Base-by-base conservation (phyloP, 176 grass and related monocot species). In the Pontederia crassipes region DNA sequence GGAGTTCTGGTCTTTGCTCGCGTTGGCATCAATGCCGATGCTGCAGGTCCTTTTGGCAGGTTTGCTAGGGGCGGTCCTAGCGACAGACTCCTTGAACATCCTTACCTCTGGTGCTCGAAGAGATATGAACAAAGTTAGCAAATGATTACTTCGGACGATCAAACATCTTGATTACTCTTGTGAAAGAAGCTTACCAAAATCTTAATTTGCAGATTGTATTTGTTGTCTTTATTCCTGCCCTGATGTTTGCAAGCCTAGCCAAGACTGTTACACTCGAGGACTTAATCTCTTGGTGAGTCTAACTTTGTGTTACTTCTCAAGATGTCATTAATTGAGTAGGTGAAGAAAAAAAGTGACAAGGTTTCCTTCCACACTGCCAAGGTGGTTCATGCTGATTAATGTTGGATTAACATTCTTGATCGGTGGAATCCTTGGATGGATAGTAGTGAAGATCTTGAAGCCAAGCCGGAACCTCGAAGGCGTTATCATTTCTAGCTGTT, bases 331-430 rank as follows among this genome's bases (percentile, higher is more conserved):
- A 12, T 55, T 52, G 59, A 12, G 53, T 60, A 35, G 28, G 10
- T 48, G 13, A 15, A 0, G 20, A 24, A 24, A 24, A 24, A 16
- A 70, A 2, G 49, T 61, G 46, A 72, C 55, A 50, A 10, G 35
- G 35, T 5, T 40, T 57, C 46, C 11, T 28, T 8, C 20, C 48
- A 9, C 17, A 50, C 0, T 9, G 17, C 49, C 48, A 48, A 85
- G 86, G 86, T 82, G 86, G 78, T 89, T 85, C 57, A 85, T 89
- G 78, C 86, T 71, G n/a, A 62, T 89, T 52, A 85, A 89, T 35
- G 73, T 85, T 50, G 62, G 63, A 16, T 65, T 89, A 49, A 66
- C 70, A 12, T 81, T 81, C 59, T 59, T 73, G n/a, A 48, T 67
- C 4, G 81, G 86, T 16, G 78, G 62, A 11, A 15, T 64, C 54